Evolutionary conservation across 2,329 filamentous ascomycete species (phyloP), one percentile per base, ranked within the genome.

Genomic region (Diaporthe humulicola): DNA sequence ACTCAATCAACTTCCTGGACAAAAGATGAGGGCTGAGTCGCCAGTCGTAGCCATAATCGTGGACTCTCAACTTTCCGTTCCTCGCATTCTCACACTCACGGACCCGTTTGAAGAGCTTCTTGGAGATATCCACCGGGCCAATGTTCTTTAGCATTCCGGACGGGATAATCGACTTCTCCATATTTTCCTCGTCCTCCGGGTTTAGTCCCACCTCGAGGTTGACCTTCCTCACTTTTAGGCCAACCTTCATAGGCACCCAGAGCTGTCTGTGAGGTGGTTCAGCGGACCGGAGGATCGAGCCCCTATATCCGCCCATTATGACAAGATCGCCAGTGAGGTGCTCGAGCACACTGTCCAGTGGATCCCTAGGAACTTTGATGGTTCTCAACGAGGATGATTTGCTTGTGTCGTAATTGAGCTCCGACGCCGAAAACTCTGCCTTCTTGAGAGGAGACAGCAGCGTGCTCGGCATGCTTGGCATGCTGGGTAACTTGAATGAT

Each of bases 11-110:
- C 76, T 91, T 91, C 60, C 88, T 87, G 4, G 94, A 95, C 0
- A 97, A 88, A 0, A 95, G 86, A 79, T 93, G 90, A 0, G 96
- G 96, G 77, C 94, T 97, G 52, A 98, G 86, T 22, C 96, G 90
- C 96, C 96, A 98, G 84, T 98, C 96, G 79, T 98, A 98, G 25
- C 96, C 95, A 81, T 96, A 98, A 79, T 98, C 93, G 87, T 95
- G 95, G 0, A 98, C 90, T 61, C 95, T 89, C 8, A 98, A 85
- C 76, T 90, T 93, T 10, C 94, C 95, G 5, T 86, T 88, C 70
- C 90, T 89, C 2, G 90, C 91, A 79, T 97, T 97, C 17, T 95
- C 91, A 77, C 91, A 94, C 42, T 93, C 92, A 67, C 91, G 89
- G 28, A 98, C 83, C 73, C 93, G 92, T 81, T 94, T 96, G 83